Percentiles rank a stretch among this genome's conserved stretches.
Evolutionary conservation across 768 basidiomycete genomes (phyloP).

Genomic region (Suillus hirtellus): DNA sequence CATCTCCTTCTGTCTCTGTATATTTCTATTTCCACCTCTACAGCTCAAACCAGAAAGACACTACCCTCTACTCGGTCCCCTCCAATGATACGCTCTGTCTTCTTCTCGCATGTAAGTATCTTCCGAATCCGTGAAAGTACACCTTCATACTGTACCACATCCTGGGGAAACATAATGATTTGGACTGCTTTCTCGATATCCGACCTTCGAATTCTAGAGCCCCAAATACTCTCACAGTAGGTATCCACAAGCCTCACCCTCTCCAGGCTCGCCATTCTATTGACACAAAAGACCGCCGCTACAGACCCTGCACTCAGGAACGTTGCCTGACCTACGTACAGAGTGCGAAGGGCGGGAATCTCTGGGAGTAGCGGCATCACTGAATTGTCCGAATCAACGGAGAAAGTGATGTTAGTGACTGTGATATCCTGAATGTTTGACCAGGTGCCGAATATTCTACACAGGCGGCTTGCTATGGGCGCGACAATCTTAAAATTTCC

Average conservation of each 20-base stretch:
- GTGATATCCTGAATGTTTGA: constrained; percentile 44
- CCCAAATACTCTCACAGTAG: constrained; percentile 61
- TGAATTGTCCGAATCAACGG: constrained; percentile 15
- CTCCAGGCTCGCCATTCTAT: constrained; percentile 27
- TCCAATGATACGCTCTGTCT: constrained; percentile 53
- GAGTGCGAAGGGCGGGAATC: constrained; percentile 40
- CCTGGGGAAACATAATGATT: constrained; percentile 9
- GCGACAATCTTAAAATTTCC: constrained; percentile 26
- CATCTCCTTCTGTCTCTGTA: neutral
- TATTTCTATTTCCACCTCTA: neutral
- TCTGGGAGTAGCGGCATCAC: constrained; percentile 34
- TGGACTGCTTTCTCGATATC: constrained; percentile 44
- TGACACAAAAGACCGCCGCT: constrained; percentile 36
- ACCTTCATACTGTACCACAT: constrained; percentile 15
- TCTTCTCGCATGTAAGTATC: constrained; percentile 50
- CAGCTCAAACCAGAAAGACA: constrained; percentile 19
- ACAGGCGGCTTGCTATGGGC: constrained; percentile 24
- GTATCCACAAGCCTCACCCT: constrained; percentile 50
- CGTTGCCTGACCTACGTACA: constrained; percentile 53
- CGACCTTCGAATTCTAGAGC: constrained; percentile 47
- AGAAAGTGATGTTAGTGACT: constrained; percentile 49
- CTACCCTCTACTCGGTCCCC: constrained; percentile 46
- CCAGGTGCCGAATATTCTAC: constrained; percentile 37
- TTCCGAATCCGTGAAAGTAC: constrained; percentile 36
- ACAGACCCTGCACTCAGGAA: constrained; percentile 43